phyloP scores from a whole-genome alignment of 2,329 filamentous ascomycete species.

The Aspergillus persii region DNA sequence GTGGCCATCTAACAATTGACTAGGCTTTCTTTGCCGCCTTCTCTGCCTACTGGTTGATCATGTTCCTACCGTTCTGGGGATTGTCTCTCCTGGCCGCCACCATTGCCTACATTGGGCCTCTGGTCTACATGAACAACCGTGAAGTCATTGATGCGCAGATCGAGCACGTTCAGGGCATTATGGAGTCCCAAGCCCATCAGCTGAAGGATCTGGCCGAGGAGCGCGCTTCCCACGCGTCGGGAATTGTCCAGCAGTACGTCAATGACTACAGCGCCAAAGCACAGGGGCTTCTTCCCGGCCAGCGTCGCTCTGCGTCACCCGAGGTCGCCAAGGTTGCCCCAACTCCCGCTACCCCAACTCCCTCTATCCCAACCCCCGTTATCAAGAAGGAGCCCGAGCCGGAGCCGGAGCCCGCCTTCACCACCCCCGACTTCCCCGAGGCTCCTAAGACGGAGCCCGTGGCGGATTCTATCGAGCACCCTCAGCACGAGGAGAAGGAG shows the following conservation, averaged over 20 bases:
- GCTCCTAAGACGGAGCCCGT: conserved; percentile 42
- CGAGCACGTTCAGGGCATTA: conserved; percentile 52
- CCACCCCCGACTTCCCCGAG: conserved; percentile 52
- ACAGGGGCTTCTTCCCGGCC: conserved; percentile 51
- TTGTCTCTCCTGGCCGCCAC: conserved; percentile 57
- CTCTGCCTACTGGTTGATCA: conserved; percentile 63
- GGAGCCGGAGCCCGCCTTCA: conserved; percentile 38
- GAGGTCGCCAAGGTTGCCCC: conserved; percentile 27
- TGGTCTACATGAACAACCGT: conserved; percentile 65
- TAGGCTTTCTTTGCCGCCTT: conserved; percentile 61
- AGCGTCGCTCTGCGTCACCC: conserved; percentile 34
- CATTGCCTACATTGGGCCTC: conserved; percentile 58
- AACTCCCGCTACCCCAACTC: conserved; percentile 1
- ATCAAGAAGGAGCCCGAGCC: conserved; percentile 38
- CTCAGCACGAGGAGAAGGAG: conserved; percentile 30
- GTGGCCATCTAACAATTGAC: neutral
- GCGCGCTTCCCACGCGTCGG: conserved; percentile 58
- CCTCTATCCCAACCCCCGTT: conserved; percentile 16
- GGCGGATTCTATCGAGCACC: conserved; percentile 30
- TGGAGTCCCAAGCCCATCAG: conserved; percentile 59
- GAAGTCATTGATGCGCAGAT: conserved; percentile 63
- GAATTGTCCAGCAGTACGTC: conserved; percentile 58
- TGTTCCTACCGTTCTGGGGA: conserved; percentile 65
- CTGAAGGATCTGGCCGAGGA: conserved; percentile 60
- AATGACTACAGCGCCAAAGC: conserved; percentile 61